A percentile compares a stretch with the other conserved stretches of the same genome.
Evolutionary conservation across 2,329 filamentous ascomycete genomes (phyloP).

Genomic region (Phialemoniopsis sp.): DNA sequence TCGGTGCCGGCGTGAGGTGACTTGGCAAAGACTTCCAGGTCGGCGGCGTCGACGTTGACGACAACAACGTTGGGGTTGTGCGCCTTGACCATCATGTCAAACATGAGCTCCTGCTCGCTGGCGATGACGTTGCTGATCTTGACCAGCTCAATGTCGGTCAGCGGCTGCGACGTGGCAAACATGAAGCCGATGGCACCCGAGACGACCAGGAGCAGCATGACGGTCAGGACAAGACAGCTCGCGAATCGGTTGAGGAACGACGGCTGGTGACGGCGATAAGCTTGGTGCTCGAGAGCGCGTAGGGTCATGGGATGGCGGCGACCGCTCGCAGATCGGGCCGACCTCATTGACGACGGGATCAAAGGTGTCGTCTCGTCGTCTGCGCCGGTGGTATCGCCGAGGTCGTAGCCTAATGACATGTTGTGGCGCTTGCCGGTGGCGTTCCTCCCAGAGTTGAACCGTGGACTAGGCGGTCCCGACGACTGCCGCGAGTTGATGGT

Average conservation of each 20-base stretch:
- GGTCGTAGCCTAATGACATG: slow-evolving; percentile 65
- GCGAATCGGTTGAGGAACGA: slow-evolving; percentile 70
- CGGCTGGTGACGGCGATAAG: slow-evolving; percentile 29
- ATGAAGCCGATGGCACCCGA: slow-evolving; percentile 86
- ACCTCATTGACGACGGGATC: slow-evolving; percentile 57
- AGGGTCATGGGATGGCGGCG: slow-evolving; percentile 52
- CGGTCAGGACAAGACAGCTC: slow-evolving; percentile 79
- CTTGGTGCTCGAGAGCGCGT: slow-evolving; percentile 64
- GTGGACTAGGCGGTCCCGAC: slow-evolving; percentile 67
- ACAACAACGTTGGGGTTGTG: slow-evolving; percentile 91
- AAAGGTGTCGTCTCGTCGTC: slow-evolving; percentile 88
- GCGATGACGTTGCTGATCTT: slow-evolving; percentile 87
- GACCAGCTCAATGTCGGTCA: slow-evolving; percentile 72
- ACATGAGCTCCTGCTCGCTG: slow-evolving; percentile 91
- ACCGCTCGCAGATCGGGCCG: slow-evolving; percentile 50
- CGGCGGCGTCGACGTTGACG: slow-evolving; percentile 79
- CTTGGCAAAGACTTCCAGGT: slow-evolving; percentile 92
- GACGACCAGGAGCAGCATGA: slow-evolving; percentile 76
- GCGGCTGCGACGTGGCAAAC: slow-evolving; percentile 84
- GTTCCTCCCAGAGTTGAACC: slow-evolving; percentile 26
- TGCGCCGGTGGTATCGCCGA: slow-evolving; percentile 72
- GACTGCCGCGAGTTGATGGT: slow-evolving; percentile 50
- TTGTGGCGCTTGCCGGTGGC: slow-evolving; percentile 46
- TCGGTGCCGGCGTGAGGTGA: slow-evolving; percentile 80
- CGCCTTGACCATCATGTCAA: slow-evolving; percentile 83